Evolutionary conservation across 2,329 filamentous ascomycete species (phyloP).

Genomic region (Alternaria burnsii): DNA sequence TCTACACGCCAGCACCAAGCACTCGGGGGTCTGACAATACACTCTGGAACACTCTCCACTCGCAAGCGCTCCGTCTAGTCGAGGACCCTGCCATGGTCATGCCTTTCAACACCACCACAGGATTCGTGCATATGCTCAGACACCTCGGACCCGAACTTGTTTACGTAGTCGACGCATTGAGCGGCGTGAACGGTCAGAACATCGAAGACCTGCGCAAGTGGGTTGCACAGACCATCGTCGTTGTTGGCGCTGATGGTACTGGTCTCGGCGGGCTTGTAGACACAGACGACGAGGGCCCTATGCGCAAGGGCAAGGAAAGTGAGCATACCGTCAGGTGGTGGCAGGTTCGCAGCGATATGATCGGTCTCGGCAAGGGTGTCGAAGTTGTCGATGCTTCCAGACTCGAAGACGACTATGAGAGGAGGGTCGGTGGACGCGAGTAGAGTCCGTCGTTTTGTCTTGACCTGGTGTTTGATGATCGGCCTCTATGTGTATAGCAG

Average conservation of each 20-base stretch:
- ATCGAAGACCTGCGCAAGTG: conserved; percentile 72
- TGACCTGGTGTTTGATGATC: conserved; percentile 9
- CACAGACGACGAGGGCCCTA: conserved; percentile 65
- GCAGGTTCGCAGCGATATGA: conserved; percentile 75
- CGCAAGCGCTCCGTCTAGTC: conserved; percentile 79
- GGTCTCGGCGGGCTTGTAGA: conserved; percentile 62
- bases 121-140: conserved; percentile 85
- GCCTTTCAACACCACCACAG: conserved; percentile 83
- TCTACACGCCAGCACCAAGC: conserved; percentile 48
- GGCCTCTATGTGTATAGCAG: conserved; percentile 10
- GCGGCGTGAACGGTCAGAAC: conserved; percentile 75
- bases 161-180: conserved; percentile 86
- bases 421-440: conserved; percentile 72
- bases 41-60: conserved; percentile 80
- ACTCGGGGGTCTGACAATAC: conserved; percentile 53
- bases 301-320: conserved; percentile 33
- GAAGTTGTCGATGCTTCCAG: conserved; percentile 85
- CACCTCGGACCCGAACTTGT: conserved; percentile 86
- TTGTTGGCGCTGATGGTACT: conserved; percentile 61
- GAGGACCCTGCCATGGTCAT: conserved; percentile 87
- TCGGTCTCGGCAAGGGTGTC: conserved; percentile 85
- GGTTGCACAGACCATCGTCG: conserved; percentile 69
- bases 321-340: conserved; percentile 68
- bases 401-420: conserved; percentile 86
- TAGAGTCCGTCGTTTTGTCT: conserved; percentile 24